Conservation (phyloP, 2,329 filamentous ascomycete species). For the Knufia fluminis region DNA sequence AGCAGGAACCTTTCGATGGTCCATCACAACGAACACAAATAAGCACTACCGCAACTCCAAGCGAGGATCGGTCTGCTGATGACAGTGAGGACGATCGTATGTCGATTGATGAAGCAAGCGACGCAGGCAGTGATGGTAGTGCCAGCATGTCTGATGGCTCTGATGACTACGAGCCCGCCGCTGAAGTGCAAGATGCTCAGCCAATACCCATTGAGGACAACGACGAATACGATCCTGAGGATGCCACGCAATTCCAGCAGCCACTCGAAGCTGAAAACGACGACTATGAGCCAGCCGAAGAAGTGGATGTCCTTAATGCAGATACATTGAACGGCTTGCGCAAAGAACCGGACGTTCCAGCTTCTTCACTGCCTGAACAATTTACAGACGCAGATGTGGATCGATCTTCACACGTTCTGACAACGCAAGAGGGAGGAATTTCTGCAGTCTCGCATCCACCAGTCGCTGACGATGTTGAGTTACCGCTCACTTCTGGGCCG, state of each 20-base stretch:
- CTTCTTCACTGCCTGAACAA: background rate
- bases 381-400: background rate
- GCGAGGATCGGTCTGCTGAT: background rate
- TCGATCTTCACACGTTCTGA: too few species aligned
- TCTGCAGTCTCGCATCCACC: background rate
- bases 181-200: slow-evolving; percentile 26
- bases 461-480: background rate
- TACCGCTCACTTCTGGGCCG: background rate
- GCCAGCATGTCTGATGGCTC: slow-evolving; percentile 30
- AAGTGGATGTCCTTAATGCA: slow-evolving; percentile 6
- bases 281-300: slow-evolving; percentile 15
- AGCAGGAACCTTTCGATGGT: background rate
- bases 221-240: slow-evolving; percentile 25
- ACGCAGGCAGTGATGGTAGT: slow-evolving; percentile 20
- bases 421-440: background rate
- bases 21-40: background rate
- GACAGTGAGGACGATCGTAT: slow-evolving; percentile 8
- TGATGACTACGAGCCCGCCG: slow-evolving; percentile 50
- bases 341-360: background rate
- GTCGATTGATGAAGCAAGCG: slow-evolving; percentile 15
- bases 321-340: slow-evolving; percentile 4
- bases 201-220: background rate
- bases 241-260: slow-evolving; percentile 23
- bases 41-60: background rate
- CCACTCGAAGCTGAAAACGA: slow-evolving; percentile 13